phyloP scores from a whole-genome alignment of 2,329 filamentous ascomycete species.

The Bipolaris victoriae region DNA sequence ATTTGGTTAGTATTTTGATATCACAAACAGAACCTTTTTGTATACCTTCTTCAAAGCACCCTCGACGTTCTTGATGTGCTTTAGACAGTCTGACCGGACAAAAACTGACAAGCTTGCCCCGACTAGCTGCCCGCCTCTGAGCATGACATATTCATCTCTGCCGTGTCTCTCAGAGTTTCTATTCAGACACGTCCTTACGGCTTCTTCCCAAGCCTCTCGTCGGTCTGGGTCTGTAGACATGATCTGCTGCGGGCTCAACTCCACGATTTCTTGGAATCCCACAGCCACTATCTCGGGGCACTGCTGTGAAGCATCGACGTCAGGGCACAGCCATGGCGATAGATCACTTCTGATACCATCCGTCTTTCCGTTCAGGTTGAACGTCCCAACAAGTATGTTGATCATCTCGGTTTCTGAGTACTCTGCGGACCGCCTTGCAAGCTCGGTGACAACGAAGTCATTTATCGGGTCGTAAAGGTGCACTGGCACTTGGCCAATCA shows the following conservation, averaged over 20 bases:
- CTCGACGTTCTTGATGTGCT: constrained; percentile 93
- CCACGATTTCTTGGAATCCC: constrained; percentile 98
- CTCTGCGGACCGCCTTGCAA: constrained; percentile 69
- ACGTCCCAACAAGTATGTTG: constrained; percentile 84
- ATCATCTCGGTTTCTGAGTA: constrained; percentile 78
- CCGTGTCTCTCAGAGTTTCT: constrained; percentile 67
- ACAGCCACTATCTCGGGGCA: constrained; percentile 87
- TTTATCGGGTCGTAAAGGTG: constrained; percentile 93
- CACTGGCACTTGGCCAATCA: constrained; percentile 83
- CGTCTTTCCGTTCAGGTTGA: constrained; percentile 91
- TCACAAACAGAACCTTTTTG: background rate
- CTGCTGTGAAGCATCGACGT: constrained; percentile 60
- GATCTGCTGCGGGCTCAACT: constrained; percentile 95
- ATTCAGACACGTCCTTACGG: constrained; percentile 80
- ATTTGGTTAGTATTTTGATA: constrained; percentile 21
- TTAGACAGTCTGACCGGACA: constrained; percentile 77
- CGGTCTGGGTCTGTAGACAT: constrained; percentile 95
- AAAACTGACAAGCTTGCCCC: constrained; percentile 93
- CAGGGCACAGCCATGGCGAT: constrained; percentile 82
- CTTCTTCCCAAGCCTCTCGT: constrained; percentile 83
- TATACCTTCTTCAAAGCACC: constrained; percentile 85
- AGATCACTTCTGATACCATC: constrained; percentile 79
- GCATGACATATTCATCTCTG: constrained; percentile 81
- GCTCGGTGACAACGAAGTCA: constrained; percentile 81
- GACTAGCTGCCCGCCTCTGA: constrained; percentile 92